A percentile compares a stretch with the other conserved stretches of the same genome.
Evolutionary conservation across 768 basidiomycete genomes (phyloP).

Genomic region (Lactarius trivialis): DNA sequence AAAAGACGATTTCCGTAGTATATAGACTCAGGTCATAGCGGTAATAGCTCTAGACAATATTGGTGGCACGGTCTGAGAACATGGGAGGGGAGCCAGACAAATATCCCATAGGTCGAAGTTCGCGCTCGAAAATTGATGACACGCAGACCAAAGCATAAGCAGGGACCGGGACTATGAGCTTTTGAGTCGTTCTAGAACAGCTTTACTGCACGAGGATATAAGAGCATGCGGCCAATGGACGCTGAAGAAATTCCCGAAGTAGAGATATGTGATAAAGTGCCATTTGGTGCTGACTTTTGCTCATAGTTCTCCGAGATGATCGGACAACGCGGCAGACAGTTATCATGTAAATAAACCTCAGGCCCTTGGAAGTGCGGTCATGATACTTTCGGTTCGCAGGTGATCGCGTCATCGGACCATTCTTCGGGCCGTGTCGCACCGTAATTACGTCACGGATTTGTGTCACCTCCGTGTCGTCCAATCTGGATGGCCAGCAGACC

Average conservation of each 20-base stretch:
- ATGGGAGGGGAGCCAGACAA: background rate
- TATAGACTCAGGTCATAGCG: background rate
- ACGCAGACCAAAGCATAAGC: background rate
- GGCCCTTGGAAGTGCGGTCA: background rate
- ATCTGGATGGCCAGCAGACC: background rate
- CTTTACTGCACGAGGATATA: background rate
- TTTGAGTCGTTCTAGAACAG: background rate
- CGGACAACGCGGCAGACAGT: background rate
- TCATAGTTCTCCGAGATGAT: background rate
- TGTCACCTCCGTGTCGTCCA: background rate
- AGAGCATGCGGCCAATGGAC: background rate
- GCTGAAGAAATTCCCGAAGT: background rate
- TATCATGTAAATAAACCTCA: background rate
- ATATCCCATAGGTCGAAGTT: background rate
- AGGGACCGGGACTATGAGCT: background rate
- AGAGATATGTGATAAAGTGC: no score
- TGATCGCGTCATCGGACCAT: background rate
- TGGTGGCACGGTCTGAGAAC: background rate
- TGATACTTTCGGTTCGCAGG: background rate
- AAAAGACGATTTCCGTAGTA: background rate
- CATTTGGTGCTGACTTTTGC: background rate
- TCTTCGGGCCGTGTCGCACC: background rate
- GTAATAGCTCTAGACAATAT: background rate
- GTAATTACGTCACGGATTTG: background rate
- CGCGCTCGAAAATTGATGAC: background rate